Evolutionary conservation across 1,284 basidiomycete genomes (phyloP), one percentile per base, ranked within the genome.

Genomic region (Puccinia sorghi): DNA sequence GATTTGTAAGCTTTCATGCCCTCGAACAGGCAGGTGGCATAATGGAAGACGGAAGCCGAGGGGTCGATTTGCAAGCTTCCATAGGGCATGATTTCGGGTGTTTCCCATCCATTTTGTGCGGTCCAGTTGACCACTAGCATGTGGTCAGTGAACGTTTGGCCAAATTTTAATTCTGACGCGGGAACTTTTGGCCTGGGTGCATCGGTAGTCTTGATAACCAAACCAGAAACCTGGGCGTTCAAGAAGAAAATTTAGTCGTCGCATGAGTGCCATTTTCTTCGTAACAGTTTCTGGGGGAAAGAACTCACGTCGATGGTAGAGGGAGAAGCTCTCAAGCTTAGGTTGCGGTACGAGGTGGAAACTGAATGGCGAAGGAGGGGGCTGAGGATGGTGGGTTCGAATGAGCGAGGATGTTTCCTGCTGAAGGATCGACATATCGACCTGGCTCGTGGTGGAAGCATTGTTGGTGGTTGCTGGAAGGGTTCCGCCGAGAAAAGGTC

Each of bases 1-100:
- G 92, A 90, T 78, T 91, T 88, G 86, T 98, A 99, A 0, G 95
- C 96, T 81, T 99, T 99, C 89, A 97, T 89, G 32, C 96, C 96
- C 84, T 99, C 96, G 83, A 99, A 99, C 4, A 92, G 86, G 80
- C 89, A 91, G 1, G 90, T 87, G 0, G 94, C 95, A 86, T 99
- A 99, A 86, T 99, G 96, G 81, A 99, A 88, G 46, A 97, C 93
- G 80, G 92, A 93, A 13, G 90, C 88, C 80, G 92, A 91, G 9
- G 96, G 96, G 80, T 92, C 90, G 25, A 98, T 87, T 37, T 86
- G 83, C 37, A 98, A 86, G 15, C 92, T 89, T 0, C 89, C 90
- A 84, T 94, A 97, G 71, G 93, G 93, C 82, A 89, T 87, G 82
- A 97, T 97, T 82, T 89, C 87, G 13, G 94, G 95, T 2, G 88